phyloP scores from a whole-genome alignment of 2,329 filamentous ascomycete genomes.

The Diaporthe aspalathi region DNA sequence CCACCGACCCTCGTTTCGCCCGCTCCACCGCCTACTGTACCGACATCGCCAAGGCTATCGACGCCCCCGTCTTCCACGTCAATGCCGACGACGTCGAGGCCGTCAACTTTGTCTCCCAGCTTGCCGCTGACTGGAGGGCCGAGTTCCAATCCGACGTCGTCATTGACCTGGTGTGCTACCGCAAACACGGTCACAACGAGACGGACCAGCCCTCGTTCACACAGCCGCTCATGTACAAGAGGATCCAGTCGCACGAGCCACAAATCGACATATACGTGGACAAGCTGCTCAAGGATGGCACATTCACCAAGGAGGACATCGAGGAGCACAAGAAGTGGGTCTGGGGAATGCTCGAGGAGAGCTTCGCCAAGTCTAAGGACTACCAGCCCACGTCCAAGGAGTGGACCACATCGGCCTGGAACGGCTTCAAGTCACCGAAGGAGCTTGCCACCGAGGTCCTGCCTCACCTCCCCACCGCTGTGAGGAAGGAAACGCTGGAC shows the following conservation, averaged over 20 bases:
- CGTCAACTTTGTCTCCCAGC: constrained; percentile 97
- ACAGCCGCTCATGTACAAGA: constrained; percentile 99
- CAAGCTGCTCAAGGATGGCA: constrained; percentile 90
- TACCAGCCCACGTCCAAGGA: constrained; percentile 97
- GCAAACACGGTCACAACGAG: constrained; percentile 99
- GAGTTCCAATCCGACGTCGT: constrained; percentile 99
- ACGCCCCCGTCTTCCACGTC: constrained; percentile 98
- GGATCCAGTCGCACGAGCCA: constrained; percentile 84
- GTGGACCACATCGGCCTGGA: constrained; percentile 99
- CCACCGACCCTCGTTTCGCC: constrained; percentile 95
- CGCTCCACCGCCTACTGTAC: constrained; percentile 99
- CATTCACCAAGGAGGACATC: constrained; percentile 96
- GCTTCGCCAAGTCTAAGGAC: constrained; percentile 96
- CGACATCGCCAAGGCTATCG: constrained; percentile 98
- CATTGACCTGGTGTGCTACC: constrained; percentile 98
- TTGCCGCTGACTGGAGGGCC: constrained; percentile 97
- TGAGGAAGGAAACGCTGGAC: constrained; percentile 78
- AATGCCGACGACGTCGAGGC: constrained; percentile 99
- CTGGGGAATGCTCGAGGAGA: constrained; percentile 98
- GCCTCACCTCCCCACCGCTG: constrained; percentile 88
- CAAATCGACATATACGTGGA: constrained; percentile 93
- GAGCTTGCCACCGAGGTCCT: constrained; percentile 95
- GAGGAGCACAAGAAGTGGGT: constrained; percentile 99
- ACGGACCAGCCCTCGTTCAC: constrained; percentile 99
- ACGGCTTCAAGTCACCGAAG: constrained; percentile 99